Conservation (phyloP, 202 grass and related monocot genomes). For the Panicum hallii region DNA sequence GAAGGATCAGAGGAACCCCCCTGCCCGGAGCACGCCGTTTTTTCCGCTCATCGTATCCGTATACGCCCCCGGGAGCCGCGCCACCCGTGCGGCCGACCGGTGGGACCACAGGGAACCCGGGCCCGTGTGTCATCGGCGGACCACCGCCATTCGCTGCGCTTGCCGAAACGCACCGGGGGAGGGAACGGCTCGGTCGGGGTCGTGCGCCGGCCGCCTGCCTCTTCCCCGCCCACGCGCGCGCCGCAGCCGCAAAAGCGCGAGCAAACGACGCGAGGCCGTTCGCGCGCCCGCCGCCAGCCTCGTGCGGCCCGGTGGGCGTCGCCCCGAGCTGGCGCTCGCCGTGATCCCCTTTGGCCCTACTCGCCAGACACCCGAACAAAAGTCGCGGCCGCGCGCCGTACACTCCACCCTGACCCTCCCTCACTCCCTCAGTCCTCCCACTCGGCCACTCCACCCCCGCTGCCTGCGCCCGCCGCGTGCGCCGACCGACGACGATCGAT, state of each 20-base stretch:
- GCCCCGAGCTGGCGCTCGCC: background rate
- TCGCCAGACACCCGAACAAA: background rate
- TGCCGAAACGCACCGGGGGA: background rate
- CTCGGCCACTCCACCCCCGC: no score
- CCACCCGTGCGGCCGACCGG: background rate
- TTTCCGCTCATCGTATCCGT: background rate
- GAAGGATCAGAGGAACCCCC: background rate
- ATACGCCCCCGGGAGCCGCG: no score
- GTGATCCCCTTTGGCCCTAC: constrained; percentile 21
- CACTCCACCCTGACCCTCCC: constrained; percentile 2
- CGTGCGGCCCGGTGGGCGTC: background rate
- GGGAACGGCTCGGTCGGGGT: background rate
- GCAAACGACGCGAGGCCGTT: constrained; percentile 43
- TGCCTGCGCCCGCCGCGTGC: background rate
- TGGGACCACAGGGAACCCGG: background rate
- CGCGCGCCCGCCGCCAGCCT: background rate
- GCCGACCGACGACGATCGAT: background rate
- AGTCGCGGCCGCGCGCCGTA: background rate
- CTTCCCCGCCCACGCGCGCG: background rate
- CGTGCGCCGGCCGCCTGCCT: no score
- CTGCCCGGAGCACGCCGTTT: background rate
- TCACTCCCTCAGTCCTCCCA: background rate
- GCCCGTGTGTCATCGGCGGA: background rate
- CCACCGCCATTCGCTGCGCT: background rate
- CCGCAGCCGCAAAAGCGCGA: constrained; percentile 31